A percentile compares a stretch with the other conserved stretches of the same genome.
These are phyloP conservation scores for Russula olivacea DNA, from an alignment of 768 basidiomycete genomes.

Conservation along the genomic window DNA sequence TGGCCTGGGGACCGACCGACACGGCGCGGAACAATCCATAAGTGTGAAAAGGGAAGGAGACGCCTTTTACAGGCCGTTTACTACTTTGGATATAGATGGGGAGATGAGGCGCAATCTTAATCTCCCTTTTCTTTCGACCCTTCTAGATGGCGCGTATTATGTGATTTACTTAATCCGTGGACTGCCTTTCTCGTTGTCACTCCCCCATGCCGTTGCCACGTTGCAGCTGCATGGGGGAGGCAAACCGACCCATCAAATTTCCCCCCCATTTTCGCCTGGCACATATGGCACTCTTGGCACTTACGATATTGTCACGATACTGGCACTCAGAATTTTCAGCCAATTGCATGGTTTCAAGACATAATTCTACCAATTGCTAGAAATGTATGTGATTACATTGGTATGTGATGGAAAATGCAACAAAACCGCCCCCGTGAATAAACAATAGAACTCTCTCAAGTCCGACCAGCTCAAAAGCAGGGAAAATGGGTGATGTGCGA, in stretches of 20 bases:
- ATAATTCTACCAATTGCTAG: constrained; percentile 21
- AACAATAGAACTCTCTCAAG: constrained; percentile 8
- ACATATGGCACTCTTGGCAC: neutral
- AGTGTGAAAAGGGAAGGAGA: neutral
- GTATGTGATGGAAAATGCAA: constrained; percentile 14
- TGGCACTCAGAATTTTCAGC: too few relatives aligned
- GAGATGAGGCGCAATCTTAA: constrained; percentile 9
- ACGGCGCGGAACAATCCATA: neutral
- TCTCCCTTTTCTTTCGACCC: neutral
- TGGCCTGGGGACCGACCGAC: too few relatives aligned
- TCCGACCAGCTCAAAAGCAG: constrained; percentile 6
- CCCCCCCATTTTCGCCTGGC: neutral
- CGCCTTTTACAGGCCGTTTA: neutral
- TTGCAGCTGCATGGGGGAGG: neutral
- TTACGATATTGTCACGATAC: neutral
- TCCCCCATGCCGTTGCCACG: constrained; percentile 3
- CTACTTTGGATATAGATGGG: neutral
- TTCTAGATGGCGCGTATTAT: neutral
- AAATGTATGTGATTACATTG: constrained; percentile 13
- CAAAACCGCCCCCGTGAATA: constrained; percentile 17
- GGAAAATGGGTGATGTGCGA: neutral
- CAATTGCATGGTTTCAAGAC: constrained; percentile 2
- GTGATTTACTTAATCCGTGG: neutral
- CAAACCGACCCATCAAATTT: neutral
- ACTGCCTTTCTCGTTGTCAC: neutral